Base-by-base conservation (phyloP, 805 yeast species). In the Ogataea nonfermentans region DNA sequence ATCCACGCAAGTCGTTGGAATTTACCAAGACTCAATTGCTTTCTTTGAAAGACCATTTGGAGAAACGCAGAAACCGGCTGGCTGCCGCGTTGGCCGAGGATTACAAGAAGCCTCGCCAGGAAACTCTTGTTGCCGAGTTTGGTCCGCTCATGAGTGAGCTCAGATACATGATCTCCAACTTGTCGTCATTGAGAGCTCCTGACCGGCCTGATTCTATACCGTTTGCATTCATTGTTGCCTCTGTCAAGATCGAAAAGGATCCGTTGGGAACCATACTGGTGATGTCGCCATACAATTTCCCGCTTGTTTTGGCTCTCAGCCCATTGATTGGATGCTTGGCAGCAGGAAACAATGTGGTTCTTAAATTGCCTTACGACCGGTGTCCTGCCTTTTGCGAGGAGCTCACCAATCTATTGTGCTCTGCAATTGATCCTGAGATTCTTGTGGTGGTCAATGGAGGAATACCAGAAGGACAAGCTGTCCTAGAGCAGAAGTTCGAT, bases 241-340 rank as follows among this genome's bases (percentile, higher is more conserved):
- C 45, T 15, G 30, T 46, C 6, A 27, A 47, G 9, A 51, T 68
- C 13, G 74, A 73, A 39, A 61, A 56, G 33, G 66, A 66, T 9
- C 71, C 82, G 4, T 39, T 71, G 17, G 98, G 97, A 4, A 73
- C 75, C 2, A 83, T 83, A 3, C 70, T 89, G 43, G 69, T 91
- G 35, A 78, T 90, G 34, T 67, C 83, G 3, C 91, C 95, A 0
- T 87, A 83, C 74, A 87, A 87, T 63, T 88, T 79, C 58, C 96
- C 98, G 1, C 59, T 84, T 30, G 44, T 74, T 19, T 65, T 91
- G 43, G 53, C 85, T 0, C 43, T 88, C 9, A 67, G 73, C 23
- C 88, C 96, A 0, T 55, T 89, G 16, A 70, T 79, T 26, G 86
- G 87, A 14, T 96, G 96, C 2, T 65, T 91, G 48, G 87, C 95